phyloP scores from a whole-genome alignment of 306 rosid genomes.

The Cyclanthera cordifolia region DNA sequence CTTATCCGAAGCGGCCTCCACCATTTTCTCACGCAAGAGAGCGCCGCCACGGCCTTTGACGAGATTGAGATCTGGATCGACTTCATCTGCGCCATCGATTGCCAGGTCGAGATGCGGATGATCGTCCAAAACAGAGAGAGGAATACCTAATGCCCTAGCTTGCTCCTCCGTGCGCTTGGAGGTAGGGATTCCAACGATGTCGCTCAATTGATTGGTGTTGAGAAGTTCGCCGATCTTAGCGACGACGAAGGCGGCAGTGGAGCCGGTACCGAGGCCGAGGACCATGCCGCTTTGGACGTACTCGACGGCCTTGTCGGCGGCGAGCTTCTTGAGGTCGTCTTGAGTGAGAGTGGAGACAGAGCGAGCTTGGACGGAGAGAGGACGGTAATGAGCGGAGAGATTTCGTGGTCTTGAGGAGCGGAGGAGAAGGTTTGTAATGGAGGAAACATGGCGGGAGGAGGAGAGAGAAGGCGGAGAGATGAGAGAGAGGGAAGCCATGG shows the following conservation, averaged over 20 bases:
- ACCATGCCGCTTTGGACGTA: slow-evolving; percentile 76
- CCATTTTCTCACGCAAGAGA: slow-evolving; percentile 68
- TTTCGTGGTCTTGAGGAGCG: slow-evolving; percentile 21
- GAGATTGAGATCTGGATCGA: slow-evolving; percentile 52
- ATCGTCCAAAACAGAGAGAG: slow-evolving; percentile 54
- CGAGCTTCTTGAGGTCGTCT: slow-evolving; percentile 71
- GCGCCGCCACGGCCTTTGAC: slow-evolving; percentile 91
- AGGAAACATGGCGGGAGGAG: slow-evolving; percentile 36
- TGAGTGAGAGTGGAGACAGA: slow-evolving; percentile 47
- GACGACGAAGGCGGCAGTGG: slow-evolving; percentile 75
- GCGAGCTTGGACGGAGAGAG: slow-evolving; percentile 36
- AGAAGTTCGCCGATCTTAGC: slow-evolving; percentile 65
- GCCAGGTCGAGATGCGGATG: slow-evolving; percentile 64
- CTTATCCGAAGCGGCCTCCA: slow-evolving; percentile 56
- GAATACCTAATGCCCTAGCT: slow-evolving; percentile 56
- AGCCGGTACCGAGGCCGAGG: slow-evolving; percentile 75
- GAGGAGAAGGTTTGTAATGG: slow-evolving; percentile 31
- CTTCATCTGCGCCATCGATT: slow-evolving; percentile 87
- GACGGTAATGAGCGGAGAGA: slow-evolving; percentile 28
- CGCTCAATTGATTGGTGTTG: too few relatives aligned
- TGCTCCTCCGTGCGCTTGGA: slow-evolving; percentile 63
- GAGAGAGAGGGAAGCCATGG: slow-evolving; percentile 28
- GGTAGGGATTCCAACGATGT: slow-evolving; percentile 66
- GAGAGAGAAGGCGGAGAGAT: slow-evolving; percentile 40
- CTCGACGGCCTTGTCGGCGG: slow-evolving; percentile 83